These are phyloP conservation scores for Nitzschia palea DNA, from an alignment of 108 stramenopile genomes.

Conservation along the genomic window DNA sequence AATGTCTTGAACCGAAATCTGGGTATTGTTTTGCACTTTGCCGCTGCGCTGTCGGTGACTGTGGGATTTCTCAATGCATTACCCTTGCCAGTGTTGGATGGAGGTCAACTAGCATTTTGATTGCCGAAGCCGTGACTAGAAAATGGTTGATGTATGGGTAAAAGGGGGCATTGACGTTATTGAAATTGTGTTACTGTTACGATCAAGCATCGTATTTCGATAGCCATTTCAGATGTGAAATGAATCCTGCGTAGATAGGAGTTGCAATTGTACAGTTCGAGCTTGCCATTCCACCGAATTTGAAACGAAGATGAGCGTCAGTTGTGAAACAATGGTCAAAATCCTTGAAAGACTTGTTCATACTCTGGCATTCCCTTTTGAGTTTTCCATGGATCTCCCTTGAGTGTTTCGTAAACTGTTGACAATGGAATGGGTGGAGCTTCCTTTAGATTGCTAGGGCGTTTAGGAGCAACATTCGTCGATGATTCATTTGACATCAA, in stretches of 20 bases:
- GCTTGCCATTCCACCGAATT: too few species aligned
- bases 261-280: too few species aligned
- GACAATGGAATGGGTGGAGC: conserved; percentile 44
- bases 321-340: too few species aligned
- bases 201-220: too few species aligned
- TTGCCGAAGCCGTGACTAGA: background rate
- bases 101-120: background rate
- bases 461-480: background rate
- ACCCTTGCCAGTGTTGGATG: background rate
- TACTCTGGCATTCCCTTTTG: conserved; percentile 69
- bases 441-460: conserved; percentile 4
- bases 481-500: conserved; percentile 5
- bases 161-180: background rate
- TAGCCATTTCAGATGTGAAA: too few species aligned
- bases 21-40: too few species aligned
- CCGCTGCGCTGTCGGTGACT: background rate
- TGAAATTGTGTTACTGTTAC: too few species aligned
- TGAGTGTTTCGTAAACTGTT: conserved; percentile 67
- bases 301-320: too few species aligned
- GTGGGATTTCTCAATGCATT: background rate
- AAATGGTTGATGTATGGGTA: background rate
- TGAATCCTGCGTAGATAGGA: too few species aligned
- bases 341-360: conserved; percentile 83
- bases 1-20: too few species aligned
- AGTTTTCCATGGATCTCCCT: conserved; percentile 56